A percentile compares a stretch with the other conserved stretches of the same genome.
Conservation (phyloP, 2,329 filamentous ascomycete genomes). For the Plenodomus tracheiphilus region DNA sequence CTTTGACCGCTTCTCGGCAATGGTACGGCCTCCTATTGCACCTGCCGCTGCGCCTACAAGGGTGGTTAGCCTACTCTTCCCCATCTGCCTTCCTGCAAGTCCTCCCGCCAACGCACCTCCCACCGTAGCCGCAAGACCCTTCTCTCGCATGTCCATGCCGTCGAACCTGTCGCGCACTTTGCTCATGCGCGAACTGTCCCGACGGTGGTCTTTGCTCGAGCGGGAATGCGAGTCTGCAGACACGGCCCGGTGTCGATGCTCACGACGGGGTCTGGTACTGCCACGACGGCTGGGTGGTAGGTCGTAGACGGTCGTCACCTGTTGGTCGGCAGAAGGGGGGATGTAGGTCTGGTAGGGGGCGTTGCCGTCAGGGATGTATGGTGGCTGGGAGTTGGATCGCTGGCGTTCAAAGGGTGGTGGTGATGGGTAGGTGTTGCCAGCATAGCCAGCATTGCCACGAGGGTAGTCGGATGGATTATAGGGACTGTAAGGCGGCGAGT, state of each 20-base stretch:
- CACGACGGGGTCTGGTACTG: conserved; percentile 31
- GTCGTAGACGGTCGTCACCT: conserved; percentile 22
- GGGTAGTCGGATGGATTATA: conserved; percentile 40
- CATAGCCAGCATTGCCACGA: conserved; percentile 19
- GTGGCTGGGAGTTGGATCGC: conserved; percentile 41
- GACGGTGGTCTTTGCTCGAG: conserved; percentile 37
- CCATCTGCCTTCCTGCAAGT: conserved; percentile 36
- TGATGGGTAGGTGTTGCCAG: conserved; percentile 28
- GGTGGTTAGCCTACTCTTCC: conserved; percentile 41
- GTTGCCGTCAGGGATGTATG: conserved; percentile 17
- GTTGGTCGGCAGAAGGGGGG: conserved; percentile 19
- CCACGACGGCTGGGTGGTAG: conserved; percentile 30
- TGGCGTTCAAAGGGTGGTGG: conserved; percentile 42
- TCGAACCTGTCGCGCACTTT: conserved; percentile 43
- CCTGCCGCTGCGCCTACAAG: conserved; percentile 44
- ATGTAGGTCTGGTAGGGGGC: conserved; percentile 21
- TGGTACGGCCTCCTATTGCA: conserved; percentile 35
- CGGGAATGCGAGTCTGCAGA: conserved; percentile 40
- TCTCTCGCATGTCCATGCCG: conserved; percentile 36
- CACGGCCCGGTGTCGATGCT: conserved; percentile 39
- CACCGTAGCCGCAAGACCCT: conserved; percentile 39
- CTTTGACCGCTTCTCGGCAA: conserved; percentile 19
- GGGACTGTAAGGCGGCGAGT: conserved; percentile 27
- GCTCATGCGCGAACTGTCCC: conserved; percentile 33
- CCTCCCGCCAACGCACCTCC: conserved; percentile 46